A percentile compares a stretch with the other conserved stretches of the same genome.
Conservation (phyloP, 768 basidiomycete genomes). For the Infundibulicybe gibba region DNA sequence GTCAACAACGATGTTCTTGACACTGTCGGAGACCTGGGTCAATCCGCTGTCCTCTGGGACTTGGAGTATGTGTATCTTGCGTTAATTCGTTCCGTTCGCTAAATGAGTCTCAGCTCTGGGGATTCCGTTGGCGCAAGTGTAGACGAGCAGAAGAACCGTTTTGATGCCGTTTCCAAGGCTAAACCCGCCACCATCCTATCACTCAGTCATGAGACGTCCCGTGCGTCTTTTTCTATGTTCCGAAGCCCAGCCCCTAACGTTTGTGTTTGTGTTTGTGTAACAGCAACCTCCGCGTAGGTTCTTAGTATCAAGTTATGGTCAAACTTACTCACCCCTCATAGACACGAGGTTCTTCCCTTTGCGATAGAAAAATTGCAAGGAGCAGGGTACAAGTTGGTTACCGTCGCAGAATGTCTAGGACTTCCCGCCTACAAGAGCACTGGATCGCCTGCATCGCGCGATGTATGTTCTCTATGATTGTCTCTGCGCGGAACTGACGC, state of each 20-base stretch:
- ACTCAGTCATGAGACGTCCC: conserved; percentile 38
- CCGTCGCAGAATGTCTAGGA: conserved; percentile 36
- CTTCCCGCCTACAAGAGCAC: conserved; percentile 31
- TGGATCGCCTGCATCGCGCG: conserved; percentile 20
- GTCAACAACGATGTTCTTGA: conserved; percentile 27
- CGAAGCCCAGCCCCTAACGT: neutral
- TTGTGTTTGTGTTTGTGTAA: neutral
- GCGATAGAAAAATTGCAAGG: conserved; percentile 29
- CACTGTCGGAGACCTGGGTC: conserved; percentile 16
- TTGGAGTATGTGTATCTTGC: conserved; percentile 19
- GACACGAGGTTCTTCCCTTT: conserved; percentile 32
- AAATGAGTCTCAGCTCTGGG: conserved; percentile 22
- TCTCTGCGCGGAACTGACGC: no score
- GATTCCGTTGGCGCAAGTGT: conserved; percentile 33
- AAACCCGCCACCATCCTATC: conserved; percentile 33
- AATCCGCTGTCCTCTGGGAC: conserved; percentile 27
- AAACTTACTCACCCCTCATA: conserved; percentile 5
- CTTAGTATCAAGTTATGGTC: neutral
- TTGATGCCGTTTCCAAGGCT: conserved; percentile 19
- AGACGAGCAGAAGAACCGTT: conserved; percentile 25
- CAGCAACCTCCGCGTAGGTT: conserved; percentile 34
- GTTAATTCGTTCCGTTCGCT: neutral
- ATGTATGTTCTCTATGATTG: conserved; percentile 19
- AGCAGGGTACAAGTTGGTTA: conserved; percentile 39
- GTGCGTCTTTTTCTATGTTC: conserved; percentile 13